Base-by-base conservation (phyloP, 441 rosid genomes). In the Gossypium aridum region DNA sequence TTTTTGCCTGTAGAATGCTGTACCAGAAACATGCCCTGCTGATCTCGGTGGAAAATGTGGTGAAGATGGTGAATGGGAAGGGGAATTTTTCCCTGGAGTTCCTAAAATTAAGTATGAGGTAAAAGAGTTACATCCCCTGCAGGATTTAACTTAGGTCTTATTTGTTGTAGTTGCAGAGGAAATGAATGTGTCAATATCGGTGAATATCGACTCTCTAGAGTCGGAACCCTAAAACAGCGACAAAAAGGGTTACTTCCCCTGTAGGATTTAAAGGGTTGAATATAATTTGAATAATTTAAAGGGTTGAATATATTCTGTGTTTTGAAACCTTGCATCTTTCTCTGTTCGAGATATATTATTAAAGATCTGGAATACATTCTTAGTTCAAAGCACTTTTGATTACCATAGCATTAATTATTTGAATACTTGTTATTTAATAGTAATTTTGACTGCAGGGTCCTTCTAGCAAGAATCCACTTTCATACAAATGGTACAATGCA, bases 401-500 rank as follows among this genome's bases (percentile, higher is more conserved):
- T 26, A 34, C 43, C 55, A 64, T 64, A 34, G 63, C 37, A 16
- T 74, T 49, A 22, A 49, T 28, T 22, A 0, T 67, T 20, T 0
- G 8, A 8, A 26, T 64, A 12, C 45, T 12, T 71, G n/a, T 26
- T 10, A 16, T 69, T n/a, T 9, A 10, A 28, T 3, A 10, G 47
- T 4, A 28, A 65, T 16, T 75, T 63, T 16, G 2, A 25, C 7
- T 79, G 62, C 80, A 96, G 97, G 97, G 99, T 17, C 91, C 97
- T 66, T 74, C 83, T 13, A 90, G 85, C 83, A 96, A 86, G 81
- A 90, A 92, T 55, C 93, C 88, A 28, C 94, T 96, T 57, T 84
- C 96, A 57, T 96, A 78, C 79, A 93, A 88, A 84, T 96, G 97
- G 97, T 93, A 93, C 76, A 88, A 93, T 71, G 96, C 94, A 0